Evolutionary conservation across 495 filamentous ascomycete genomes (phyloP).

Genomic region (Penicillium verhagenii): DNA sequence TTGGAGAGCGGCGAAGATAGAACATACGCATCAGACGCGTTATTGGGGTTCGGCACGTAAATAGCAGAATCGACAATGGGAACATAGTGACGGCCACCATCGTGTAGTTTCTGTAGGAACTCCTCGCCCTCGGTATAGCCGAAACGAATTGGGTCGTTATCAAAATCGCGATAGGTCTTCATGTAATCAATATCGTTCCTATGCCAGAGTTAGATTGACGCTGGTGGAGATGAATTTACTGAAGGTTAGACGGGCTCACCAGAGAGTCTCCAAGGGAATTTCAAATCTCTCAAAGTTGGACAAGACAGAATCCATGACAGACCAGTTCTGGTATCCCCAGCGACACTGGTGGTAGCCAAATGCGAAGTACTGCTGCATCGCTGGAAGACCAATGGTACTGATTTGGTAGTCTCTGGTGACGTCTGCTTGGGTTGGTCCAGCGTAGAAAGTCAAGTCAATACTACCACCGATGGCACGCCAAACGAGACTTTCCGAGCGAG

Average conservation of each 20-base stretch:
- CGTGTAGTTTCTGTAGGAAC: constrained; percentile 66
- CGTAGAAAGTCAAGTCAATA: constrained; percentile 63
- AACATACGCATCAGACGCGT: constrained; percentile 63
- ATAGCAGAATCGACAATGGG: constrained; percentile 85
- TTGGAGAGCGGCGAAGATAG: neutral
- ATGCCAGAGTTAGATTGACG: neutral
- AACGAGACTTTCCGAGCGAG: constrained; percentile 64
- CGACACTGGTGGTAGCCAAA: constrained; percentile 66
- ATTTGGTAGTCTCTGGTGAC: constrained; percentile 58
- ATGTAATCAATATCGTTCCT: constrained; percentile 62
- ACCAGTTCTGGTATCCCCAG: constrained; percentile 65
- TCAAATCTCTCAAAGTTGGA: constrained; percentile 57
- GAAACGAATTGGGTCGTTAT: constrained; percentile 52
- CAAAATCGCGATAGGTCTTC: constrained; percentile 58
- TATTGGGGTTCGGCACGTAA: constrained; percentile 71
- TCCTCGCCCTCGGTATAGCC: constrained; percentile 49
- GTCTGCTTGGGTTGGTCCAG: constrained; percentile 55
- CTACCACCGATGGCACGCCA: constrained; percentile 70
- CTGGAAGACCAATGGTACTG: constrained; percentile 57
- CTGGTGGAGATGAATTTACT: neutral
- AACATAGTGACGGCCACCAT: constrained; percentile 68
- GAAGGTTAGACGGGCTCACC: constrained; percentile 36
- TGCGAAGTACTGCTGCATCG: constrained; percentile 62
- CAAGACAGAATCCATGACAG: constrained; percentile 52
- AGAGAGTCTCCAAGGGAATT: constrained; percentile 67